Evolutionary conservation across 345 rosid genomes (phyloP).

Genomic region (Gynandropsis gynandra): DNA sequence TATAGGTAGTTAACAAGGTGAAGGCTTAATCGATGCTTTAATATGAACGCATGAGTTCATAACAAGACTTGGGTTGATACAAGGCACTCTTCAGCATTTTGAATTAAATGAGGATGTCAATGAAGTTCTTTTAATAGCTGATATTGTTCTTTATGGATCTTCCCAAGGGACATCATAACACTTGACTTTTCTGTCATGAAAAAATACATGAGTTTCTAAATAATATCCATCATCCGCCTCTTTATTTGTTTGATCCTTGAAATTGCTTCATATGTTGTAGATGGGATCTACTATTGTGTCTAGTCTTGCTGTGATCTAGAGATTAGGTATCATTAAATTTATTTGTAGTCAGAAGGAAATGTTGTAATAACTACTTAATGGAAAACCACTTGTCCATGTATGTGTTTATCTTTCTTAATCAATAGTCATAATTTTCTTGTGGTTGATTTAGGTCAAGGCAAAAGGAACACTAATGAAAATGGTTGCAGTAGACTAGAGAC

Average conservation of each 20-base stretch:
- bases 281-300: too few species aligned
- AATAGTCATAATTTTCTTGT: too few species aligned
- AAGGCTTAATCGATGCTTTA: slow-evolving; percentile 9
- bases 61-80: slow-evolving; percentile 62
- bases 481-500: too few species aligned
- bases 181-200: slow-evolving; percentile 66
- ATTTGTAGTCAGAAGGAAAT: too few species aligned
- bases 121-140: slow-evolving; percentile 63
- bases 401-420: too few species aligned
- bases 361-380: too few species aligned
- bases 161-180: slow-evolving; percentile 95
- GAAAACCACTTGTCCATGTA: too few species aligned
- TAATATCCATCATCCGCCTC: not conserved
- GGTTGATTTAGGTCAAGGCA: too few species aligned
- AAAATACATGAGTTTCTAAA: slow-evolving; percentile 43
- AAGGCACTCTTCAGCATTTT: slow-evolving; percentile 64
- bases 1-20: slow-evolving; percentile 17
- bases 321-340: slow-evolving; percentile 56
- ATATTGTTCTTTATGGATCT: slow-evolving; percentile 84
- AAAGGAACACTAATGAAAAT: too few species aligned
- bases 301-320: too few species aligned
- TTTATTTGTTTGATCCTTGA: slow-evolving; percentile 15
- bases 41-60: slow-evolving; percentile 54
- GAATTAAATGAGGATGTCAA: slow-evolving; percentile 70
- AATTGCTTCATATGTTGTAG: slow-evolving; percentile 35